Base-by-base conservation (phyloP, 2,329 filamentous ascomycete species). In the Paecilomyces fulvus region DNA sequence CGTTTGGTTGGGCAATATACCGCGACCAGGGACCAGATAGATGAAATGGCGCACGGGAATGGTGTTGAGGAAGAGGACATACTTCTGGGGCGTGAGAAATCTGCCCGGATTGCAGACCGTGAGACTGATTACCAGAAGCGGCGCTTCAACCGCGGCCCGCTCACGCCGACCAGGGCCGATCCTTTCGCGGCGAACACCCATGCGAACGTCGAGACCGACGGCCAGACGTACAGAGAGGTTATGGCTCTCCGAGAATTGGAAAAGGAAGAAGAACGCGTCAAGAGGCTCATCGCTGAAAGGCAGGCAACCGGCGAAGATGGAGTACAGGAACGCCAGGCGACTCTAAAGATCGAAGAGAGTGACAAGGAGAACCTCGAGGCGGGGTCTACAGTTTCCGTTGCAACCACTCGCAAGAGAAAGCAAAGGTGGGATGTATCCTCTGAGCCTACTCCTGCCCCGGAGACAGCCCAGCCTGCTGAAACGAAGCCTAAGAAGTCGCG, bases 41-140 rank as follows among this genome's bases (percentile, higher is more conserved):
- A 96, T 70, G 94, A 99, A 75, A 95, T 96, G 75, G 87, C 92
- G 23, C 85, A 84, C 55, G 92, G 92, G 55, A 80, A 82, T 60
- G 92, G 89, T 49, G 90, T 92, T 25, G 92, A 95, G 70, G 92
- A 96, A 75, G 90, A 92, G 58, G 95, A 99, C 67, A 87, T 92
- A 6, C 79, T 99, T 60, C 81, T 91, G 53, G 89, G 88, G 49
- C 84, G 87, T 64, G 94, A 97, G 78, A 89, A 92, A 75, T 89
- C 90, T 71, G 91, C 88, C 57, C 87, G 92, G 65, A 97, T 99
- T 68, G 81, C 87, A 59, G 92, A 95, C 70, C 88, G 94, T 67
- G 92, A 97, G 78, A 95, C 91, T 61, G 92, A 97, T 69, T 99
- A 99, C 71, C 95, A 99, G 76, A 96, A 95, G 76, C 89, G 92